A percentile compares a stretch with the other conserved stretches of the same genome.
Conservation (phyloP, 1,139 yeast species). For the Yarrowia galli region DNA sequence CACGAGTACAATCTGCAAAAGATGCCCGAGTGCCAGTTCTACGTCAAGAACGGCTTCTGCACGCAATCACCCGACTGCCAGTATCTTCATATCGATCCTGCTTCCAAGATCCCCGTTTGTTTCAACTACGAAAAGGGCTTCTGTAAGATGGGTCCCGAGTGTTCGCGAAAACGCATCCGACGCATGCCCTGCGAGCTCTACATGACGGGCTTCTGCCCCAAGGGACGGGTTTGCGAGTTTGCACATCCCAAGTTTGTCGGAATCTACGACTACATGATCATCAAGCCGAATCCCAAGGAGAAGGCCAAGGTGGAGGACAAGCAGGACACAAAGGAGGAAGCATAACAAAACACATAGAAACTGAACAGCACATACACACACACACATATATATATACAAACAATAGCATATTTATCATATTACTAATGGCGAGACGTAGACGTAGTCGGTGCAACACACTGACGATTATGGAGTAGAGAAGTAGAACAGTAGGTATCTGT, state of each 20-base stretch:
- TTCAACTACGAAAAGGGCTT: conserved; percentile 84
- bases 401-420: conserved; percentile 21
- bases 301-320: conserved; percentile 10
- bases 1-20: conserved; percentile 94
- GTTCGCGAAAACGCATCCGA: conserved; percentile 82
- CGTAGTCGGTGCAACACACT: too few relatives aligned
- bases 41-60: conserved; percentile 76
- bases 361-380: background rate
- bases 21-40: conserved; percentile 97
- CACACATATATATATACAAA: conserved; percentile 1
- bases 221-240: conserved; percentile 54
- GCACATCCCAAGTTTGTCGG: conserved; percentile 55
- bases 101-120: conserved; percentile 85
- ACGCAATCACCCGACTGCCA: conserved; percentile 95
- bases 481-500: too few relatives aligned
- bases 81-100: conserved; percentile 90
- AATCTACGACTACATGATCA: conserved; percentile 52
- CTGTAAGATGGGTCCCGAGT: conserved; percentile 90
- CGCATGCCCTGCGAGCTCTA: conserved; percentile 82
- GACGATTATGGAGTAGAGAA: too few relatives aligned
- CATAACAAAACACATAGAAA: background rate
- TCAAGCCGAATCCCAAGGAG: conserved; percentile 45
- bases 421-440: background rate
- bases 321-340: conserved; percentile 16
- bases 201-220: conserved; percentile 91